A percentile compares a stretch with the other conserved stretches of the same genome.
These are phyloP conservation scores for Alternaria brassicae DNA, from an alignment of 2,329 filamentous ascomycete species.

Conservation along the genomic window DNA sequence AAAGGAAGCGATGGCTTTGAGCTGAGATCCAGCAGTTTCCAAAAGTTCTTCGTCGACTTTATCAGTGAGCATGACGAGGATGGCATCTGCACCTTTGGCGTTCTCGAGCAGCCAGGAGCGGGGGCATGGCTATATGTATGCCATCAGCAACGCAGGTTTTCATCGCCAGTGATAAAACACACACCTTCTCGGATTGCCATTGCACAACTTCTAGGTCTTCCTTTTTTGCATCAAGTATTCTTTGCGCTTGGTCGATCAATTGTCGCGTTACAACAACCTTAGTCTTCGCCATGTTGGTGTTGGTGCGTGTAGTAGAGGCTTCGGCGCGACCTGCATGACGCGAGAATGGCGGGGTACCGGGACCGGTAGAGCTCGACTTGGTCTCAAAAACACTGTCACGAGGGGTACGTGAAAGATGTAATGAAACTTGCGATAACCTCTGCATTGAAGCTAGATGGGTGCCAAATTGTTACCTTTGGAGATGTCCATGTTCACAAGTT, in stretches of 20 bases:
- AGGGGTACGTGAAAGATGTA: conserved; percentile 9
- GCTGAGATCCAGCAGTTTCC: conserved; percentile 25
- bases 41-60: conserved; percentile 38
- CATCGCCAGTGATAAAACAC: background rate
- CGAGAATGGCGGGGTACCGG: conserved; percentile 25
- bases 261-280: conserved; percentile 43
- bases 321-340: conserved; percentile 23
- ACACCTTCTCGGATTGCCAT: conserved; percentile 39
- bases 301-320: conserved; percentile 13
- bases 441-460: conserved; percentile 6
- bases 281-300: conserved; percentile 28
- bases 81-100: conserved; percentile 31
- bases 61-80: conserved; percentile 40
- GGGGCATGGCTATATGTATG: conserved; percentile 31
- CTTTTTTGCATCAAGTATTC: conserved; percentile 26
- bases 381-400: background rate
- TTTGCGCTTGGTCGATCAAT: conserved; percentile 33
- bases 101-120: conserved; percentile 40
- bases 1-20: conserved; percentile 42
- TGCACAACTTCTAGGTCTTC: conserved; percentile 36
- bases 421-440: conserved; percentile 18
- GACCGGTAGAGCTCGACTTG: conserved; percentile 9
- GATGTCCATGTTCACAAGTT: background rate
- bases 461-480: background rate
- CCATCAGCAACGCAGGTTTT: conserved; percentile 5